Evolutionary conservation across 2,329 filamentous ascomycete species (phyloP), one percentile per base, ranked within the genome.

Genomic region (Nectriaceae sp.): DNA sequence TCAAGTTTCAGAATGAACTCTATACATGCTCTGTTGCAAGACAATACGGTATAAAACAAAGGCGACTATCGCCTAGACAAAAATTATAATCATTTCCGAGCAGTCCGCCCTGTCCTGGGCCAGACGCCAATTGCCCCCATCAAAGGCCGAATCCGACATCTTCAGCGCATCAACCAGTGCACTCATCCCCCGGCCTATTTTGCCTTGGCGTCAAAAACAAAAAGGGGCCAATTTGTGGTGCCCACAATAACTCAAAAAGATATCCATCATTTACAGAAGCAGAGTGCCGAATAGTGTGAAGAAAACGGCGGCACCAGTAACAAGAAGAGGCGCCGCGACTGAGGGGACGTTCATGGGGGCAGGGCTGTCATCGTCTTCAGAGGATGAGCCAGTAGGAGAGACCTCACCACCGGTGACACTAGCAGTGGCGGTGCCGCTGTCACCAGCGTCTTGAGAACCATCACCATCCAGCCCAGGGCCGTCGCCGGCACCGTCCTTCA

Each of bases 381-480:
- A 50, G 10, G 49, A 47, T 31, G 49, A 42, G 5, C 48, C 52
- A n/a, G 62, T 68, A 41, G 61, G 60, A 18, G 62, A 68, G 35
- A 65, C 56, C 41, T 65, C 49, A 21, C 67, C 69, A 29, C 58
- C 54, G 22, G 68, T 70, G 42, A 63, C 63, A 53, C 71, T 71
- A 47, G 68, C 70, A 15, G 76, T 77, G 33, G 77, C 75, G 16
- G 74, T 74, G 38, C 76, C 72, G 45, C 72, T 70, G 60, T 70
- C 73, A 5, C 68, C 71, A 11, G 75, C 72, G 42, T 76, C 72
- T 69, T 83, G 80, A 19, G 80, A 84, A 20, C 80, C 80, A 18
- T 64, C 58, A 5, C 79, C 79, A 3, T 66, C 66, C 15, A 83
- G 72, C 54, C 80, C 80, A 11, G 78, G 78, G 2, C 79, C 80